Evolutionary conservation across 306 rosid genomes (phyloP), one percentile per base, ranked within the genome.

Genomic region (Casuarina equisetifolia): DNA sequence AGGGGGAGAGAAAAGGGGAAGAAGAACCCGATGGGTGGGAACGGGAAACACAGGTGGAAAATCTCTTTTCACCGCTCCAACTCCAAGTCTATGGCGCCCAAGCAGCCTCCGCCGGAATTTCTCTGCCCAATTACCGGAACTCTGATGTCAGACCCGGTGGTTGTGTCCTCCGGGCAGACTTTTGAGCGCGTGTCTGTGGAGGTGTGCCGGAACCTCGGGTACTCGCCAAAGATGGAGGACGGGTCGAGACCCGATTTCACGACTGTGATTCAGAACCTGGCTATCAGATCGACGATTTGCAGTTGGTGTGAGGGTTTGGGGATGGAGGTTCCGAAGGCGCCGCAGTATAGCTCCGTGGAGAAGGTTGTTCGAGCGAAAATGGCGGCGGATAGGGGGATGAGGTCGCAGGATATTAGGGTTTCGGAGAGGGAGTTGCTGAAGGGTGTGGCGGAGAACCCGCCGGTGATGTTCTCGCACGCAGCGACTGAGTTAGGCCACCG

Each of bases 111-210:
- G 0, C 80, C 82, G 25, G 99, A 96, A 52, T 88, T 89, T 61
- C 35, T 86, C 2, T 96, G 99, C 78, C 91, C 89, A 0, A 86
- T 96, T 72, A 80, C 93, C n/a, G 86, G 89, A 0, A 76, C 84
- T 0, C 66, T 96, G 72, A 92, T 96, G 98, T 90, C 90, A 42
- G 98, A 96, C 90, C 99, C 98, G 2, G 98, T 96, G 6, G 89
- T 96, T 16, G 94, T 92, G 19, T 35, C 96, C 42, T 91, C 99
- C 5, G 98, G 98, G 7, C 98, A 96, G 63, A 92, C 99, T 32
- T 96, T 90, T 76, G 99, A 96, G 70, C 92, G 99, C 9, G 50
- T 88, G 64, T 72, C 88, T 40, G 91, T 88, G 10, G 91, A 86
- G 49, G 87, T 86, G 7, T 96, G 96, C 78, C 75, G 59, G 4